Evolutionary conservation across 2,329 filamentous ascomycete species (phyloP).

Genomic region (Claviceps quebecensis): DNA sequence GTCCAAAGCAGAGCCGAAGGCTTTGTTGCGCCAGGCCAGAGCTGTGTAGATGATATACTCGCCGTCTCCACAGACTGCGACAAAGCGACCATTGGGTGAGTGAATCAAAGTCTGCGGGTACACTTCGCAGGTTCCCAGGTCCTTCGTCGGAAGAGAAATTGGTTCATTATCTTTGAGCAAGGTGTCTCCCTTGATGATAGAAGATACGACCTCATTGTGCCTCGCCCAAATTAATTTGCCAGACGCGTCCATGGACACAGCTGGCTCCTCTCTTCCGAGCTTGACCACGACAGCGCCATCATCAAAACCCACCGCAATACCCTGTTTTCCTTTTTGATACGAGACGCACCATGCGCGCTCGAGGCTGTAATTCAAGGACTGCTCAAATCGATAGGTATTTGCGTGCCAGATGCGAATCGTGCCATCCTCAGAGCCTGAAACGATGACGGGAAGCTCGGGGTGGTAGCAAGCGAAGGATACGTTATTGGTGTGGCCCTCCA

Average conservation of each 20-base stretch:
- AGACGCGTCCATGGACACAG: conserved; percentile 90
- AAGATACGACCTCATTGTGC: conserved; percentile 88
- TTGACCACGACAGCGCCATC: conserved; percentile 97
- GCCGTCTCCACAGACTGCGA: conserved; percentile 73
- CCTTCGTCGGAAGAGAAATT: conserved; percentile 78
- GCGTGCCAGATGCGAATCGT: conserved; percentile 98
- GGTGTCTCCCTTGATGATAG: conserved; percentile 84
- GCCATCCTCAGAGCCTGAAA: conserved; percentile 94
- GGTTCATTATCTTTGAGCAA: conserved; percentile 78
- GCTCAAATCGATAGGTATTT: conserved; percentile 91
- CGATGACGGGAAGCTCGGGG: conserved; percentile 89
- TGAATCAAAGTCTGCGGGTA: conserved; percentile 91
- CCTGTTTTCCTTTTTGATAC: conserved; percentile 88
- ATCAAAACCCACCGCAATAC: conserved; percentile 90
- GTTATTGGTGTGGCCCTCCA: conserved; percentile 95
- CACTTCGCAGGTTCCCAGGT: conserved; percentile 89
- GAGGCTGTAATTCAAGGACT: conserved; percentile 88
- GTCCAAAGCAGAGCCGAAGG: conserved; percentile 87
- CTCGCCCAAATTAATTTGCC: conserved; percentile 94
- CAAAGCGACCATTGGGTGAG: conserved; percentile 88
- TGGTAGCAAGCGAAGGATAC: conserved; percentile 98
- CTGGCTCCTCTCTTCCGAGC: conserved; percentile 92
- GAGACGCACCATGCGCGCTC: conserved; percentile 97
- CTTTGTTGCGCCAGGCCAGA: conserved; percentile 91
- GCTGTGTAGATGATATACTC: conserved; percentile 99